Evolutionary conservation across 495 filamentous ascomycete species (phyloP).

Genomic region (Collariella sp.): DNA sequence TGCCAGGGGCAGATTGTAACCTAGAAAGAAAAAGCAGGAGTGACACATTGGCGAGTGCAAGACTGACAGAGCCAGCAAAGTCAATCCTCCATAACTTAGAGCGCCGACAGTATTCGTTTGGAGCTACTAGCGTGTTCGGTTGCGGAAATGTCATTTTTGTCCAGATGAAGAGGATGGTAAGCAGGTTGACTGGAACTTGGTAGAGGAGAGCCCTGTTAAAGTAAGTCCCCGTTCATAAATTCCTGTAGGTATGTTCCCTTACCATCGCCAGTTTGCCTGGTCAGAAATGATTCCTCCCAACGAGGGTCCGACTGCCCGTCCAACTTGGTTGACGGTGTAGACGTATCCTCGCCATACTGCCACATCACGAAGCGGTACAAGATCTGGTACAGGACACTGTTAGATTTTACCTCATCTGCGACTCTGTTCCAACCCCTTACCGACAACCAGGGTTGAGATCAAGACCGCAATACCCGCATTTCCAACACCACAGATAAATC

Average conservation of each 20-base stretch:
- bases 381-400: conserved; percentile 1
- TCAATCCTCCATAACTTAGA: conserved; percentile 14
- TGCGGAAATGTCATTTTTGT: conserved; percentile 10
- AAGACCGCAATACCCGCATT: conserved; percentile 15
- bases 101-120: neutral
- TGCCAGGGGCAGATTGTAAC: neutral
- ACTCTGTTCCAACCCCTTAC: too few species aligned
- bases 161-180: conserved; percentile 12
- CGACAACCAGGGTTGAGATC: conserved; percentile 15
- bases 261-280: conserved; percentile 12
- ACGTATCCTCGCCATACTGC: conserved; percentile 17
- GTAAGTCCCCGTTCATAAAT: too few species aligned
- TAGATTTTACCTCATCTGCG: too few species aligned
- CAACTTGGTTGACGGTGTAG: conserved; percentile 14
- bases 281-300: conserved; percentile 12
- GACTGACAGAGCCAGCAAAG: conserved; percentile 9
- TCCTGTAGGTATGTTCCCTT: too few species aligned
- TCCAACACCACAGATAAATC: conserved; percentile 9
- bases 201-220: conserved; percentile 5
- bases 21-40: conserved; percentile 10
- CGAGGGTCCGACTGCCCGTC: conserved; percentile 11
- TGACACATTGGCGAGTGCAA: conserved; percentile 10
- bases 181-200: conserved; percentile 10
- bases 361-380: conserved; percentile 13
- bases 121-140: neutral